These are phyloP conservation scores for Nepenthes mirabilis DNA, from an alignment of 148 eudicot genomes.

Conservation along the genomic window DNA sequence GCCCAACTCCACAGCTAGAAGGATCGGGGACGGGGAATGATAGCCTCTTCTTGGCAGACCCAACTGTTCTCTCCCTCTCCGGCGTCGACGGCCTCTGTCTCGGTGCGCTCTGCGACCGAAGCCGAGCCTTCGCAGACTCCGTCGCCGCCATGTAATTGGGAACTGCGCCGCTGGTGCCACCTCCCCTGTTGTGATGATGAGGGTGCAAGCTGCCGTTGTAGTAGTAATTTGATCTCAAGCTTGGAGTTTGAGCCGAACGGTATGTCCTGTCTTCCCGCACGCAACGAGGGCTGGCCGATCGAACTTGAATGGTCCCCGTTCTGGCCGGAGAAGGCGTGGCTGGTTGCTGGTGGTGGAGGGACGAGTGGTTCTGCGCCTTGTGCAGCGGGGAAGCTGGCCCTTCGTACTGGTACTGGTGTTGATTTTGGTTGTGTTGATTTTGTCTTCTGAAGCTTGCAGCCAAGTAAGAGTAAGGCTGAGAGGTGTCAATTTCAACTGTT, in stretches of 20 bases:
- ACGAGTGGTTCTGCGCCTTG: constrained; percentile 16
- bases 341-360: constrained; percentile 17
- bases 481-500: constrained; percentile 67
- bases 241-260: constrained; percentile 47
- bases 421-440: constrained; percentile 17
- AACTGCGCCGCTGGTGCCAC: constrained; percentile 20
- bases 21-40: constrained; percentile 57
- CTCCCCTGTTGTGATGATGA: constrained; percentile 5
- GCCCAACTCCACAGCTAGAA: constrained; percentile 8
- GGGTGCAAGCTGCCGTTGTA: constrained; percentile 18
- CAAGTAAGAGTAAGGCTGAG: constrained; percentile 47
- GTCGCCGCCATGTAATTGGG: constrained; percentile 86
- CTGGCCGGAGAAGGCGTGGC: constrained; percentile 53
- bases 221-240: constrained; percentile 46
- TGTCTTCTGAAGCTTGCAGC: constrained; percentile 27
- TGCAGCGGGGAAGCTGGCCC: constrained; percentile 51
- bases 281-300: constrained; percentile 61
- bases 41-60: constrained; percentile 45
- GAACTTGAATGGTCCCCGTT: constrained; percentile 44
- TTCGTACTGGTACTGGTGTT: constrained; percentile 13
- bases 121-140: constrained; percentile 60
- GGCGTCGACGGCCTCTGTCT: constrained; percentile 65
- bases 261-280: constrained; percentile 32
- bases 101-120: constrained; percentile 58
- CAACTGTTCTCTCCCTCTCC: constrained; percentile 37